Evolutionary conservation across 257 asterid species (phyloP).

Genomic region (Ilex asprella): DNA sequence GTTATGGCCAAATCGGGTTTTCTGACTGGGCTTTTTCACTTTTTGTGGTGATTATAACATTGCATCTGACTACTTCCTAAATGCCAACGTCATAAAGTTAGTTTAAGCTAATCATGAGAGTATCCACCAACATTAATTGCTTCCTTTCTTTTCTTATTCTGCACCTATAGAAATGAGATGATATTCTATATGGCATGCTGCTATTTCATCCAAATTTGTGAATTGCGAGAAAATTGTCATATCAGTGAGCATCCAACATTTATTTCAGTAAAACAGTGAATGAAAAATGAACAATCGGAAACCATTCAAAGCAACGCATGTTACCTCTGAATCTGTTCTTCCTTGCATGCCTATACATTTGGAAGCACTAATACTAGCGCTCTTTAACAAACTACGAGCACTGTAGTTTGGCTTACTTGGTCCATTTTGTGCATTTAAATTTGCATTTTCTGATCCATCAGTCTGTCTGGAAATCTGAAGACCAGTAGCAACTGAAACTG

Average conservation of each 20-base stretch:
- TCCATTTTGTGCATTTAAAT: constrained; percentile 30
- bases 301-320: constrained; percentile 1
- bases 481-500: constrained; percentile 63
- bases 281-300: background rate
- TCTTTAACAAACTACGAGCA: constrained; percentile 88
- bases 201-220: background rate
- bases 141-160: too few relatives aligned
- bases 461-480: constrained; percentile 47
- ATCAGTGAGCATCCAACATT: background rate
- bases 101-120: too few relatives aligned
- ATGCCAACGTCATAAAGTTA: too few relatives aligned
- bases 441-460: constrained; percentile 30
- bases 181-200: background rate
- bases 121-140: too few relatives aligned
- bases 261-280: background rate
- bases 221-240: background rate
- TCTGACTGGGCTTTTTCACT: too few relatives aligned
- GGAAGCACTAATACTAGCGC: constrained; percentile 89
- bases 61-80: too few relatives aligned
- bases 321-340: constrained; percentile 56
- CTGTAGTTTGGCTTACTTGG: constrained; percentile 41
- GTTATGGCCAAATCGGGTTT: too few relatives aligned
- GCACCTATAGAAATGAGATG: background rate
- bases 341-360: constrained; percentile 65
- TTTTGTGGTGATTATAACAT: too few relatives aligned